Evolutionary conservation across 2,329 filamentous ascomycete genomes (phyloP), one percentile per base, ranked within the genome.

Genomic region (Fusarium goolgardi): DNA sequence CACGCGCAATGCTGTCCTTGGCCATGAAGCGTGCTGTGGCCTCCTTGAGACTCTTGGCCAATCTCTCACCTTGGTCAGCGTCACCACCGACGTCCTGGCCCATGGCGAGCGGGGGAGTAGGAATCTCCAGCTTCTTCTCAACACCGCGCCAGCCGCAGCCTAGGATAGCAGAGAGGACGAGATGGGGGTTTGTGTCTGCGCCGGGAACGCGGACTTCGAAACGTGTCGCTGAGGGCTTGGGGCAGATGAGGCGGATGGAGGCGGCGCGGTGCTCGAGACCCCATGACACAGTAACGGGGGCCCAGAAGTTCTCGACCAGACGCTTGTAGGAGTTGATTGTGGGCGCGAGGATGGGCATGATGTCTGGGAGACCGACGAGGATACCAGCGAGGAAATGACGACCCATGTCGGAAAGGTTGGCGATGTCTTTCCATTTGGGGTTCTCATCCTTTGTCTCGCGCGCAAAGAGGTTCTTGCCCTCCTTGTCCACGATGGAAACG

Each of bases 291-390:
- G 95, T 97, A 8, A 99, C 96, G 0, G 96, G 96, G 0, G 96
- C 96, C 96, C 96, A 99, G 81, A 97, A 98, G 81, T 98, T 98
- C 83, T 99, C 96, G 4, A 99, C 96, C 1, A 99, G 86, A 5
- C 96, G 90, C 82, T 99, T 99, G 85, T 99, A 99, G 65, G 93
- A 97, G 85, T 99, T 99, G 75, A 99, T 88, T 1, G 93, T 99
- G 0, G 96, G 96, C 1, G 95, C 96, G 15, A 99, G 84, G 60
- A 98, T 84, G 1, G 96, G 96, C 96, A 99, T 99, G 71, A 98
- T 88, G 75, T 97, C 93, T 3, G 96, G 93, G 6, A 99, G 85
- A 16, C 95, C 96, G 25, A 93, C 90, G 0, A 99, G 85, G 3
- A 99, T 80, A 10, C 96, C 96, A 1, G 96, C 96, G 1, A 99